Base-by-base conservation (phyloP, 305 asterid genomes). In the Plantago rigida region DNA sequence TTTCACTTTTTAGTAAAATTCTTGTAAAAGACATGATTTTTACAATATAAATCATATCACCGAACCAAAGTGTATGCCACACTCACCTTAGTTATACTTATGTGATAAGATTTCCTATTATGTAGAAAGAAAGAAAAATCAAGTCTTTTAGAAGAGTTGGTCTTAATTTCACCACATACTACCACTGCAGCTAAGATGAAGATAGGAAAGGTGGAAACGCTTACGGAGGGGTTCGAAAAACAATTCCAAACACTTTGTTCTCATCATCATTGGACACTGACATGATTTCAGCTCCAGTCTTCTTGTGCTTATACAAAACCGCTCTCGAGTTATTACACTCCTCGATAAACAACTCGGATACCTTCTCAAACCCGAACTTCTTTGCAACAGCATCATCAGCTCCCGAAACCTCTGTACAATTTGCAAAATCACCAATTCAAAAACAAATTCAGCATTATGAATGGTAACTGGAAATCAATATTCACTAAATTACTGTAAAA, bases 161-260 rank as follows among this genome's bases (percentile, higher is more conserved):
- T 36, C 44, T 49, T 49, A 3, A 6, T 15, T 15, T 50, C 55
- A 50, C 1, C 17, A 17, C 11, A 36, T 1, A 36, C 11, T 36
- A 7, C 44, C 44, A 9, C n/a, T 17, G 12, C 54, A 51, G 34
- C 31, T 0, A 51, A 22, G 8, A 44, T 42, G 11, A 26, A 48
- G 22, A 14, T 24, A 8, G 36, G 39, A 44, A 10, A 5, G 15
- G 52, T 8, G 41, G 29, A 56, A 55, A 47, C 45, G 69, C 99
- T 81, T 79, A 92, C 97, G 96, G 95, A 68, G 99, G 97, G 14
- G 95, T 89, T 62, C 95, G 80, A 71, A 93, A 83, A 64, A 93
- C 99, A 73, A 93, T 81, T 66, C 96, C 99, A 19, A 93, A 93
- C 44, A 86, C 94, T 70, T 93, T 93, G 70, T 93, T 93, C 89